A percentile compares a stretch with the other conserved stretches of the same genome.
Evolutionary conservation across 2,329 filamentous ascomycete species (phyloP).

Genomic region (Ceratocystis cacaofunesta): DNA sequence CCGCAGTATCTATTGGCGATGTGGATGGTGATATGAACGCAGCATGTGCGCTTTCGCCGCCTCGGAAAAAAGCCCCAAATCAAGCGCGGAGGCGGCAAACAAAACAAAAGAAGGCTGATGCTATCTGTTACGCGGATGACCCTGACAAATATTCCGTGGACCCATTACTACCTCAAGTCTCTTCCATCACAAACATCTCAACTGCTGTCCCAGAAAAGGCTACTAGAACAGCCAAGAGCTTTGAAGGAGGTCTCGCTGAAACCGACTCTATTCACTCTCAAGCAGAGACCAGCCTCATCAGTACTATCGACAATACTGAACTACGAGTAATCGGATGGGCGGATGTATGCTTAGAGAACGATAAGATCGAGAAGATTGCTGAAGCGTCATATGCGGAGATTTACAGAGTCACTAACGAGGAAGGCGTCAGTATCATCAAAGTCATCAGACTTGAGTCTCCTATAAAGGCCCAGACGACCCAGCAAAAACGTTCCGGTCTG

Average conservation of each 20-base stretch:
- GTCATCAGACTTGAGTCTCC: conserved; percentile 45
- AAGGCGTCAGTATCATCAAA: conserved; percentile 50
- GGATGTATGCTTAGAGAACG: conserved; percentile 39
- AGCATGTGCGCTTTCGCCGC: not conserved
- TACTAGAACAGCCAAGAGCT: too few relatives aligned
- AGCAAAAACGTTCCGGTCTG: conserved; percentile 37
- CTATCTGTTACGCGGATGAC: not conserved
- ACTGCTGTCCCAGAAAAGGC: not conserved
- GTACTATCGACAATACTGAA: conserved; percentile 13
- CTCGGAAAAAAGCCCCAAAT: not conserved
- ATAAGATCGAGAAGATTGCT: conserved; percentile 46
- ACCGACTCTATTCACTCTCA: not conserved
- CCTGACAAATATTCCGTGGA: not conserved
- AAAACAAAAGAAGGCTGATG: not conserved
- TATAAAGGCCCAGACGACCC: conserved; percentile 42
- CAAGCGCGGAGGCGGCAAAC: not conserved
- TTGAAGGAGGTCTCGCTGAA: not conserved
- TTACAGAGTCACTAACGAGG: conserved; percentile 44
- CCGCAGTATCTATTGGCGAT: conserved; percentile 1
- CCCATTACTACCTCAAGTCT: not conserved
- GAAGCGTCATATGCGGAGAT: conserved; percentile 54
- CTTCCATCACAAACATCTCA: not conserved
- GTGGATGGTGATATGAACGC: not conserved
- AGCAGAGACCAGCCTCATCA: conserved; percentile 10
- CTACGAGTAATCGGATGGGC: conserved; percentile 39